Percentiles rank a stretch among this genome's conserved stretches.
Conservation (phyloP, 2,329 filamentous ascomycete genomes). For the Colletotrichum navitas region DNA sequence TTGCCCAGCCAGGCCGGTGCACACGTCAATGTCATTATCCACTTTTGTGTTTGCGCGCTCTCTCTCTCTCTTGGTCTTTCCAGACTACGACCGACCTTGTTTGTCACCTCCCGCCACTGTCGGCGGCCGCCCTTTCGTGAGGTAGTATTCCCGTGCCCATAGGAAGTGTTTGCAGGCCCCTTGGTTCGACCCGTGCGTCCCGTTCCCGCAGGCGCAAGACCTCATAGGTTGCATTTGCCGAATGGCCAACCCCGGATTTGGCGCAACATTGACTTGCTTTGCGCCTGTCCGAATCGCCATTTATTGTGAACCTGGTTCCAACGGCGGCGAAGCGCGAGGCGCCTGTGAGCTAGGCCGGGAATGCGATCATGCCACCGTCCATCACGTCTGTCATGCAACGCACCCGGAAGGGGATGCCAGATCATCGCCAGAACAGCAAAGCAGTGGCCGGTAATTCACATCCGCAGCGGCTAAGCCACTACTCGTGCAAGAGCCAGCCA, state of each 20-base stretch:
- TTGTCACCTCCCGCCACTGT: constrained; percentile 23
- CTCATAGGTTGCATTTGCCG: not conserved
- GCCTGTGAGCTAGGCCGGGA: constrained; percentile 23
- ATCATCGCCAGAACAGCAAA: constrained; percentile 33
- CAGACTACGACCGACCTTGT: constrained; percentile 5
- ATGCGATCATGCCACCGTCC: constrained; percentile 36
- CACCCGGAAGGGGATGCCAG: constrained; percentile 34
- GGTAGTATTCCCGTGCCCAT: not conserved
- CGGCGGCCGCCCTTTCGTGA: constrained; percentile 9
- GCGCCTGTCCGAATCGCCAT: constrained; percentile 20
- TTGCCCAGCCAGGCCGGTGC: constrained; percentile 12
- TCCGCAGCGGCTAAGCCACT: constrained; percentile 43
- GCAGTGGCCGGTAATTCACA: constrained; percentile 40
- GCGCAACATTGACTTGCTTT: constrained; percentile 8
- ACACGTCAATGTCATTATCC: constrained; percentile 25
- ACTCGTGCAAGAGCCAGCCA: constrained; percentile 32
- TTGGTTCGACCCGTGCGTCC: not conserved
- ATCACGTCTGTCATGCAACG: constrained; percentile 27
- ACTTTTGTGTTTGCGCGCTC: not conserved
- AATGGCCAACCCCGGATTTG: constrained; percentile 3
- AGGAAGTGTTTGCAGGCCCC: not conserved
- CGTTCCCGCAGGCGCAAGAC: not conserved
- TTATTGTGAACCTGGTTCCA: not conserved
- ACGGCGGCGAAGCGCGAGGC: constrained; percentile 35
- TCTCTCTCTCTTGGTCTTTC: constrained; percentile 7